phyloP scores from a whole-genome alignment of 2,329 filamentous ascomycete genomes.

The Penicillium psychrosexuale region DNA sequence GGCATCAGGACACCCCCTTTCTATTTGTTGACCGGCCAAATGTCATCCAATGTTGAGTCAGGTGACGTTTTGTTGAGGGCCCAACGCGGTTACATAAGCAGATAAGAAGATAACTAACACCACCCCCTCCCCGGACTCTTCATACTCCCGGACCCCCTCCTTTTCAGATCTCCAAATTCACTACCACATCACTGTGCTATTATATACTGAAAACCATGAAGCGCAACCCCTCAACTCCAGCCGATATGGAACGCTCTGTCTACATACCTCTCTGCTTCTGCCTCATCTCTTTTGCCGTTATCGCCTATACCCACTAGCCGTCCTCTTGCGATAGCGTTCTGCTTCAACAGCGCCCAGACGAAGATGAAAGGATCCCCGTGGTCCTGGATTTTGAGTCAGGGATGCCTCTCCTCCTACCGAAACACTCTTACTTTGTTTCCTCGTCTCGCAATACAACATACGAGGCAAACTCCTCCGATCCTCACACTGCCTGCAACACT shows the following conservation, averaged over 20 bases:
- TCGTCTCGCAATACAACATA: not conserved
- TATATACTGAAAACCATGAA: constrained; percentile 9
- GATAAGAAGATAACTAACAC: constrained; percentile 6
- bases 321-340: constrained; percentile 1
- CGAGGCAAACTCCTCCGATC: not conserved
- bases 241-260: constrained; percentile 35
- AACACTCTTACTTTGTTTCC: not conserved
- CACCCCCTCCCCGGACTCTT: not conserved
- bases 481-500: not conserved
- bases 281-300: constrained; percentile 38
- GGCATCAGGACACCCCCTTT: not conserved
- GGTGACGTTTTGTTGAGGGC: constrained; percentile 13
- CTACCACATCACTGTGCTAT: not conserved
- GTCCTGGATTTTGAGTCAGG: not conserved
- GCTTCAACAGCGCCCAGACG: not conserved
- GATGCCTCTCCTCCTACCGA: not conserved
- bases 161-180: not conserved
- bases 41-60: constrained; percentile 1
- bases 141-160: constrained; percentile 2
- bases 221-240: constrained; percentile 7
- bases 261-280: constrained; percentile 39
- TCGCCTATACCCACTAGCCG: constrained; percentile 33
- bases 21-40: not conserved
- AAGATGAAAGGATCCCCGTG: not conserved
- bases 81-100: constrained; percentile 8